These are phyloP conservation scores for Cyberlindnera mrakii DNA, from an alignment of 805 yeast genomes.

Conservation along the genomic window DNA sequence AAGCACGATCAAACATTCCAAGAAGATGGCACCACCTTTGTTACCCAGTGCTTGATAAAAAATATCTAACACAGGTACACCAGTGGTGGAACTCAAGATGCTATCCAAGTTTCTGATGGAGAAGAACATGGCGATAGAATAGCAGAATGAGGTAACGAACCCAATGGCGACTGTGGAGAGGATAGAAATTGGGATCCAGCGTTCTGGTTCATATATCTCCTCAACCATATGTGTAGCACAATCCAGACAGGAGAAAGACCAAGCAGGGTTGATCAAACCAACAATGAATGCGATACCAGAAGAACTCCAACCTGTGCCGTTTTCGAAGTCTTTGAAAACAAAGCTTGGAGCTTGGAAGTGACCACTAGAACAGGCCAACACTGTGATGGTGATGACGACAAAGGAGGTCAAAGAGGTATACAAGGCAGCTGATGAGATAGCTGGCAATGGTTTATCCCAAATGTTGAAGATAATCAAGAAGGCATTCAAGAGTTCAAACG, in stretches of 20 bases:
- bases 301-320: constrained; percentile 56
- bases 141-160: constrained; percentile 49
- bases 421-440: constrained; percentile 41
- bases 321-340: constrained; percentile 48
- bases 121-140: constrained; percentile 52
- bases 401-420: constrained; percentile 49
- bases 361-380: constrained; percentile 47
- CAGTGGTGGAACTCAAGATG: constrained; percentile 43
- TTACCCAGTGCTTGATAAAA: constrained; percentile 50
- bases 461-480: constrained; percentile 41
- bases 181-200: constrained; percentile 55
- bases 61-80: constrained; percentile 59
- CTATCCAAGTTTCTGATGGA: constrained; percentile 46
- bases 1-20: constrained; percentile 42
- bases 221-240: constrained; percentile 71
- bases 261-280: constrained; percentile 66
- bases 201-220: constrained; percentile 48
- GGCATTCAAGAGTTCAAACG: constrained; percentile 39
- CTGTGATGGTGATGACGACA: constrained; percentile 45
- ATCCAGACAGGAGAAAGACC: constrained; percentile 66
- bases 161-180: constrained; percentile 62
- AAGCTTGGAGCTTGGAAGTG: constrained; percentile 43
- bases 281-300: constrained; percentile 57
- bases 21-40: constrained; percentile 48
- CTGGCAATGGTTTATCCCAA: constrained; percentile 48